Conservation (phyloP, 2,329 filamentous ascomycete species). For the Ceratocystis destructans region DNA sequence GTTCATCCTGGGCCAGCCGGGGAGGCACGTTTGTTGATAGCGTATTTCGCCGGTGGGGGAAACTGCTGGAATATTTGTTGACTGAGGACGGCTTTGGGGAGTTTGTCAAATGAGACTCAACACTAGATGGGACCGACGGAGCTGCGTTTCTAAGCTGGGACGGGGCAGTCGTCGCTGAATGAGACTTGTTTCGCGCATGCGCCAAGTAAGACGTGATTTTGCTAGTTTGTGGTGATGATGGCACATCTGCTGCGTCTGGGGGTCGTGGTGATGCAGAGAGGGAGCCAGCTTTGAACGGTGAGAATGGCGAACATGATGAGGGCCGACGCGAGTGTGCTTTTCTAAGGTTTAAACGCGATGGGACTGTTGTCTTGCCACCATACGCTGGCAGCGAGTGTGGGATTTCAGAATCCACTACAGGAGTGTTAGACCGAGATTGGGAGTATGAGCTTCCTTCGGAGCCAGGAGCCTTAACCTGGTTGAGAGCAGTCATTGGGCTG, state of each 20-base stretch:
- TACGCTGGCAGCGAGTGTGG: conserved; percentile 40
- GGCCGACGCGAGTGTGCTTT: conserved; percentile 39
- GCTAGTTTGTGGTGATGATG: conserved; percentile 39
- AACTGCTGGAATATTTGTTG: conserved; percentile 87
- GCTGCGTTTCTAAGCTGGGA: conserved; percentile 20
- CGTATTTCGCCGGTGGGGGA: conserved; percentile 68
- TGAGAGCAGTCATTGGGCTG: conserved; percentile 73
- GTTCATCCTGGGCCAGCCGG: conserved; percentile 53
- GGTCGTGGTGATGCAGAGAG: conserved; percentile 70
- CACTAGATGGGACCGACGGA: conserved; percentile 35
- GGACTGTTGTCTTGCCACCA: conserved; percentile 17
- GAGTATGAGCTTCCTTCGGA: conserved; percentile 49
- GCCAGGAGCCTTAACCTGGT: conserved; percentile 48
- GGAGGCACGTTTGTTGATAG: conserved; percentile 55
- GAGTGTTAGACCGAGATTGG: conserved; percentile 28
- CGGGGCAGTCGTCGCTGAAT: conserved; percentile 10
- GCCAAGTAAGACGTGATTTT: conserved; percentile 16
- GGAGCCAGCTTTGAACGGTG: conserved; percentile 91
- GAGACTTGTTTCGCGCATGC: conserved; percentile 17
- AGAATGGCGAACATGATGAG: conserved; percentile 78
- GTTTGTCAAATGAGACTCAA: conserved; percentile 48
- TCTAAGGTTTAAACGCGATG: conserved; percentile 11
- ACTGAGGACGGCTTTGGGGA: conserved; percentile 68
- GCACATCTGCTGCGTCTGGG: conserved; percentile 34
- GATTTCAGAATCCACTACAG: conserved; percentile 32